Conservation (phyloP, 2,329 filamentous ascomycete species). For the Leptosphaerulina australis region DNA sequence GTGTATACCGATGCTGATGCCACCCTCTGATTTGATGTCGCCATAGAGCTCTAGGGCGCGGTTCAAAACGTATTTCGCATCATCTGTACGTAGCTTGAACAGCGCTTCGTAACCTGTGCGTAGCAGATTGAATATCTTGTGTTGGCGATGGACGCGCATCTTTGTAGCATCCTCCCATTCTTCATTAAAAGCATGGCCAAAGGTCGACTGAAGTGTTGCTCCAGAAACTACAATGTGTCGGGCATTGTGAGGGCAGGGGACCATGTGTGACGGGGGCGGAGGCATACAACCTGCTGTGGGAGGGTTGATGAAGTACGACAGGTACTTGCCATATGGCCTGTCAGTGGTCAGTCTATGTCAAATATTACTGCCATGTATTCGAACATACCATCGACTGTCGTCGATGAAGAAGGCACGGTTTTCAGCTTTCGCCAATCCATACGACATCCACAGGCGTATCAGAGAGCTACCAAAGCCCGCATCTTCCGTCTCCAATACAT, state of each 20-base stretch:
- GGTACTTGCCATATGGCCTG: constrained; percentile 76
- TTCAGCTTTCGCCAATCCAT: constrained; percentile 77
- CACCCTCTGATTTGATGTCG: constrained; percentile 53
- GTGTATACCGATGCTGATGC: constrained; percentile 72
- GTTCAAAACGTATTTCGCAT: constrained; percentile 67
- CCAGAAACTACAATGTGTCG: constrained; percentile 76
- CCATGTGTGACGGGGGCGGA: constrained; percentile 74
- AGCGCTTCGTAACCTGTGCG: constrained; percentile 74
- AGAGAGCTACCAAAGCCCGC: constrained; percentile 78
- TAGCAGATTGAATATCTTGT: constrained; percentile 70
- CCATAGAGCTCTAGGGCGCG: constrained; percentile 64
- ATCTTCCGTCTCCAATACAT: constrained; percentile 74
- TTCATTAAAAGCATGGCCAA: constrained; percentile 64
- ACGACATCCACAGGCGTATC: constrained; percentile 82
- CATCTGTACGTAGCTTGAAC: constrained; percentile 71
- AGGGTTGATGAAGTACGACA: constrained; percentile 71
- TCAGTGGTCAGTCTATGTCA: constrained; percentile 21
- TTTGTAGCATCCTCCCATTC: constrained; percentile 59
- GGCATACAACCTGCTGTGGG: constrained; percentile 70
- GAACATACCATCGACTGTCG: constrained; percentile 71
- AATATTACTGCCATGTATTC: not conserved
- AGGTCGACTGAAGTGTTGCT: constrained; percentile 68
- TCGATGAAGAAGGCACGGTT: constrained; percentile 81
- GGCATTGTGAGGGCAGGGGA: constrained; percentile 79
- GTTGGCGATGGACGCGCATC: constrained; percentile 59